phyloP scores from a whole-genome alignment of 306 rosid species.

The Castanea sativa region DNA sequence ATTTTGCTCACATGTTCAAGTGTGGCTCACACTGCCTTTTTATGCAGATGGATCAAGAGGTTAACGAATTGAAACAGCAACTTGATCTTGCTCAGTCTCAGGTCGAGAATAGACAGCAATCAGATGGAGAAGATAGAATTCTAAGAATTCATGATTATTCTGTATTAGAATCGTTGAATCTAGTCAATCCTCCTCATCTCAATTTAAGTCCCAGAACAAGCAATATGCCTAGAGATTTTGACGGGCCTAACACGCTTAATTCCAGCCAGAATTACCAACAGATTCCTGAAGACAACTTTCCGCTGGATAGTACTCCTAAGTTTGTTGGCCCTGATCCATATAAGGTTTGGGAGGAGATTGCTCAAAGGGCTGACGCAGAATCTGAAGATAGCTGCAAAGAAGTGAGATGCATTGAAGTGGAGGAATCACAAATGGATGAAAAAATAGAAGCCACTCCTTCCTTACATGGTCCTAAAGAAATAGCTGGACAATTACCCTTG shows the following conservation, averaged over 20 bases:
- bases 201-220: slow-evolving; percentile 2
- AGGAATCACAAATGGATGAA: slow-evolving; percentile 27
- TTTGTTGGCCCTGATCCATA: slow-evolving; percentile 48
- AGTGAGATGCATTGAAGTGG: slow-evolving; percentile 46
- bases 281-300: slow-evolving; percentile 47
- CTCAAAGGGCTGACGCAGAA: slow-evolving; percentile 22
- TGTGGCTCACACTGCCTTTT: background rate
- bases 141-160: slow-evolving; percentile 28
- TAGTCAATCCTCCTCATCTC: slow-evolving; percentile 13
- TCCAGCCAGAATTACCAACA: slow-evolving; percentile 31
- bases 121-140: slow-evolving; percentile 37
- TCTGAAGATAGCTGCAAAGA: slow-evolving; percentile 51
- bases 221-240: slow-evolving; percentile 16
- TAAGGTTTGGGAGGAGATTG: slow-evolving; percentile 58
- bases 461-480: slow-evolving; percentile 36
- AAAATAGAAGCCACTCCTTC: slow-evolving; percentile 12
- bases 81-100: slow-evolving; percentile 73
- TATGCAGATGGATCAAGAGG: slow-evolving; percentile 72
- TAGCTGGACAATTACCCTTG: slow-evolving; percentile 22
- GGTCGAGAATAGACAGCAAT: slow-evolving; percentile 46
- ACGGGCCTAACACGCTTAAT: slow-evolving; percentile 17
- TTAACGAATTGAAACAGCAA: slow-evolving; percentile 64
- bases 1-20: background rate
- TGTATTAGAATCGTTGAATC: slow-evolving; percentile 30
- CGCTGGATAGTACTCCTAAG: slow-evolving; percentile 46